Evolutionary conservation across 2,329 filamentous ascomycete species (phyloP), one percentile per base, ranked within the genome.

Genomic region (Colletotrichum sp.): DNA sequence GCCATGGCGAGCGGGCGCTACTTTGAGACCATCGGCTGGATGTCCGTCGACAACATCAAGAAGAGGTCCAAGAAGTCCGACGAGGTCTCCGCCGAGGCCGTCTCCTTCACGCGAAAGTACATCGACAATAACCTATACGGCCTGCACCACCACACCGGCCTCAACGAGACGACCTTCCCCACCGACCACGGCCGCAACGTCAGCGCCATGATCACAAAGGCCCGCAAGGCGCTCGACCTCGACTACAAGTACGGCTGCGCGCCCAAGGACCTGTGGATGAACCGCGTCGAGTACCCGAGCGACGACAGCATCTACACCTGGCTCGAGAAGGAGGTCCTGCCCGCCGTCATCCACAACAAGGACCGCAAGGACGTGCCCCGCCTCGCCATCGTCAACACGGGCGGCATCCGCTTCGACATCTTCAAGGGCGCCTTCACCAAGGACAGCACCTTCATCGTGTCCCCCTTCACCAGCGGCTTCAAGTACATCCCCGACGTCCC

Each of bases 91-190:
- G 73, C 85, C 0, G 78, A 83, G 6, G 79, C 81, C 0, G 85
- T 92, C 58, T 89, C 87, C 2, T 98, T 98, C 82, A 89, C 90
- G 69, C 91, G 96, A 61, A 91, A 93, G 75, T 99, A 98, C 84
- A 96, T 99, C 76, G 96, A 99, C 85, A 98, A 96, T 85, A 99
- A 99, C 79, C 88, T 98, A 0, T 94, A 92, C 77, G 97, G 96
- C 1, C 90, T 98, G 75, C 90, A 96, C 80, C 91, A 97, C 80
- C 96, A 99, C 83, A 95, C 94, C 4, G 91, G 91, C 0, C 91
- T 94, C 34, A 93, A 96, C 79, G 88, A 90, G 18, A 88, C 91
- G 0, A 94, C 92, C 0, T 99, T 99, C 81, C 89, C 92, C 2
- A 98, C 96, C 0, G 87, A 93, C 16, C 89, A 93, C 63, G 96